Evolutionary conservation across 140 eudicot genomes (phyloP).

Genomic region (Anethum foeniculum): DNA sequence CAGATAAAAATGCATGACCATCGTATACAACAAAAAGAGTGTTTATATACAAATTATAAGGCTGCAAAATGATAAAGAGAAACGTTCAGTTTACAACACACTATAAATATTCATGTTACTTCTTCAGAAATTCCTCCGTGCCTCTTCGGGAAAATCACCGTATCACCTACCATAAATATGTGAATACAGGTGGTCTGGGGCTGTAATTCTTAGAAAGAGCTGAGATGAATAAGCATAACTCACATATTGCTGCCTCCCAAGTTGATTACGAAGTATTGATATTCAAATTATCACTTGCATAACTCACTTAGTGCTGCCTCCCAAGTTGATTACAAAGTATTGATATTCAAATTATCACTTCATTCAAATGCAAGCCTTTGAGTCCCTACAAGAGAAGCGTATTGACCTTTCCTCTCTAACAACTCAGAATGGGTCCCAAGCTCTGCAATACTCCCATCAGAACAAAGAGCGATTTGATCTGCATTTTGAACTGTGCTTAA

Average conservation of each 20-base stretch:
- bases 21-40: background rate
- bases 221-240: background rate
- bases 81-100: background rate
- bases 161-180: background rate
- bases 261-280: no score
- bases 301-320: background rate
- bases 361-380: constrained; percentile 96
- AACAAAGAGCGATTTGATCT: constrained; percentile 83
- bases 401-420: constrained; percentile 52
- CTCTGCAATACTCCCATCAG: constrained; percentile 82
- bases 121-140: background rate
- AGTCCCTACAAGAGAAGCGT: constrained; percentile 80
- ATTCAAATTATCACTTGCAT: background rate
- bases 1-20: background rate
- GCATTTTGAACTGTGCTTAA: constrained; percentile 97
- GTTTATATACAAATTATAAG: background rate
- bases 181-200: background rate
- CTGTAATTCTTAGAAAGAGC: background rate
- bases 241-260: background rate
- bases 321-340: background rate
- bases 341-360: background rate
- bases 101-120: background rate
- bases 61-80: background rate
- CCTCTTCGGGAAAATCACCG: background rate
- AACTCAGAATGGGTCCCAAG: constrained; percentile 83